Base-by-base conservation (phyloP, 2,329 filamentous ascomycete species). In the Cladosporium sp. region DNA sequence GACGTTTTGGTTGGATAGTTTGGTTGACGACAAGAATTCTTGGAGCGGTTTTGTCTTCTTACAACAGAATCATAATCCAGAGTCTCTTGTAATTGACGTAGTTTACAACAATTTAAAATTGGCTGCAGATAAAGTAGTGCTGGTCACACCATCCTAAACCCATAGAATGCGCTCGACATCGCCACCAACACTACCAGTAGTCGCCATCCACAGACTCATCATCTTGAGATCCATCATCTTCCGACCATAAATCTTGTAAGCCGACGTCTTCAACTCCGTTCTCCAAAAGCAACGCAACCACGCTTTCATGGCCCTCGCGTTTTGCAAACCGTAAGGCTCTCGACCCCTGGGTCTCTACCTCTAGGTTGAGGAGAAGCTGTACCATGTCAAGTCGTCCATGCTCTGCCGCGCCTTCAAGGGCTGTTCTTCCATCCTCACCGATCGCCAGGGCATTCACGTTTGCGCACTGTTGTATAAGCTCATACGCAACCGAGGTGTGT, bases 1-100 rank as follows among this genome's bases (percentile, higher is more conserved):
- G 60, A 61, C 17, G 43, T 69, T 15, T 54, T 30, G 8, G 51
- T 71, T 40, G 70, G 67, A 5, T 64, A 69, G 8, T 3, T 25
- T 12, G 5, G 5, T 12, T 45, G 42, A n/a, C 42, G 4, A n/a
- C 5, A 4, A 22, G 40, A 2, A 22, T 3, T n/a, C 12, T 7
- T 14, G 19, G 38, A 40, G 38, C 19, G n/a, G 6, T 6, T 25
- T 25, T 6, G 6, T 6, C 3, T 3, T 25, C n/a, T n/a, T n/a
- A n/a, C n/a, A n/a, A n/a, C n/a, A n/a, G n/a, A n/a, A n/a, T n/a
- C n/a, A n/a, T n/a, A n/a, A n/a, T n/a, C n/a, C n/a, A n/a, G n/a
- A n/a, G n/a, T n/a, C n/a, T n/a, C n/a, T n/a, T n/a, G n/a, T n/a
- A n/a, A n/a, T n/a, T n/a, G n/a, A n/a, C n/a, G n/a, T n/a, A n/a